Percentiles rank a stretch among this genome's conserved stretches.
Conservation (phyloP, 2,329 filamentous ascomycete species). For the Monilinia vaccinii-corymbosi region DNA sequence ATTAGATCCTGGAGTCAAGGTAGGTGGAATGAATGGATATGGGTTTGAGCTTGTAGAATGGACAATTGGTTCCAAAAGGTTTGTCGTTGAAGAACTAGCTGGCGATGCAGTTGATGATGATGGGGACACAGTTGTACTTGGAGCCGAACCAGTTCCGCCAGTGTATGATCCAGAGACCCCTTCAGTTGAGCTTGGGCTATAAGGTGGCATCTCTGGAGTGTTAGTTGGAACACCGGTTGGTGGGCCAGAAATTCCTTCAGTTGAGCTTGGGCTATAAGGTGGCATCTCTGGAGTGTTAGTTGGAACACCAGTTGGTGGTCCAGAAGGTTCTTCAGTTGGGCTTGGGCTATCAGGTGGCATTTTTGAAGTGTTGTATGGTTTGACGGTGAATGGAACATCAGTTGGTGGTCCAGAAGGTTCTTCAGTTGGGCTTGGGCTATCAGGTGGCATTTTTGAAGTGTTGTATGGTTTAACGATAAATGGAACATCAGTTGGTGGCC, state of each 20-base stretch:
- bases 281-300: background rate
- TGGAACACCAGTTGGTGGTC: too few species aligned
- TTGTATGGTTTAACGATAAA: too few species aligned
- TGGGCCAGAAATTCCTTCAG: background rate
- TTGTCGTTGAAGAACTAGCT: background rate
- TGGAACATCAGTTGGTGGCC: too few species aligned
- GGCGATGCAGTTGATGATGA: background rate
- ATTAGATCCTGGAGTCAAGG: background rate
- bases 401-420: too few species aligned
- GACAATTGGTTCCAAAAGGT: conserved; percentile 9
- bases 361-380: too few species aligned
- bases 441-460: too few species aligned
- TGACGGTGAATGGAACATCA: too few species aligned
- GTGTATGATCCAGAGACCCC: background rate
- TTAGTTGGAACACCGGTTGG: background rate
- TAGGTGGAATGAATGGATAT: conserved; percentile 13
- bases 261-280: background rate
- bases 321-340: too few species aligned
- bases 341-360: too few species aligned
- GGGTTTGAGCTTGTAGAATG: conserved; percentile 13
- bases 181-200: background rate
- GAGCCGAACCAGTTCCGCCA: background rate
- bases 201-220: background rate
- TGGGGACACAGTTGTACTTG: background rate
- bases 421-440: too few species aligned